These are phyloP conservation scores for Sinapis alba DNA, from an alignment of 441 rosid genomes.

Conservation along the genomic window DNA sequence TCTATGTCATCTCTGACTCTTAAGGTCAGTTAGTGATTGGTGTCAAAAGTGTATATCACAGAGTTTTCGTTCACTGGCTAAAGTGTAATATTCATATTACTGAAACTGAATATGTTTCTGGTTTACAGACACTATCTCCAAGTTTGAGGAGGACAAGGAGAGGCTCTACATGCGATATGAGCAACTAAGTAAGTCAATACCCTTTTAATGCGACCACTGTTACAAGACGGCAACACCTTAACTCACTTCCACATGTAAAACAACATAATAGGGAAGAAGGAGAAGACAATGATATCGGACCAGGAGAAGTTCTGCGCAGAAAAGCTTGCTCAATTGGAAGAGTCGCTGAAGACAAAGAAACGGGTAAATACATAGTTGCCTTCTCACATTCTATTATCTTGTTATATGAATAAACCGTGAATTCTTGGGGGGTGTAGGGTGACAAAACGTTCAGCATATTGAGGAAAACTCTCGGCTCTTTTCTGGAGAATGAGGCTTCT, in stretches of 20 bases:
- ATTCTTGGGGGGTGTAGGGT: slow-evolving; percentile 48
- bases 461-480: slow-evolving; percentile 80
- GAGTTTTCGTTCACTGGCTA: not conserved
- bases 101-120: slow-evolving; percentile 52
- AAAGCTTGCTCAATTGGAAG: slow-evolving; percentile 68
- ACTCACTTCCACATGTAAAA: slow-evolving; percentile 17
- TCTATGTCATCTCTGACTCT: slow-evolving; percentile 7
- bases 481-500: slow-evolving; percentile 65
- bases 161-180: slow-evolving; percentile 70
- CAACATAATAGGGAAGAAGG: slow-evolving; percentile 67
- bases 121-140: slow-evolving; percentile 63
- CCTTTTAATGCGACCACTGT: slow-evolving; percentile 12
- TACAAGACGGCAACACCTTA: slow-evolving; percentile 12
- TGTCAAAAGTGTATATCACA: not conserved
- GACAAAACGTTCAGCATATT: slow-evolving; percentile 80
- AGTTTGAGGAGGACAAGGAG: slow-evolving; percentile 81
- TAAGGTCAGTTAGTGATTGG: not conserved
- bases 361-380: slow-evolving; percentile 59
- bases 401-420: not conserved
- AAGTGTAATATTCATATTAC: slow-evolving; percentile 17
- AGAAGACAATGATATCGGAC: slow-evolving; percentile 66
- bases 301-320: slow-evolving; percentile 68
- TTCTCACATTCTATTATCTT: too few species aligned
- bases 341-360: slow-evolving; percentile 74
- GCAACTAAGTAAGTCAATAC: slow-evolving; percentile 65